Evolutionary conservation across 176 grass and related monocot genomes (phyloP).

Genomic region (Carex myosuroides): DNA sequence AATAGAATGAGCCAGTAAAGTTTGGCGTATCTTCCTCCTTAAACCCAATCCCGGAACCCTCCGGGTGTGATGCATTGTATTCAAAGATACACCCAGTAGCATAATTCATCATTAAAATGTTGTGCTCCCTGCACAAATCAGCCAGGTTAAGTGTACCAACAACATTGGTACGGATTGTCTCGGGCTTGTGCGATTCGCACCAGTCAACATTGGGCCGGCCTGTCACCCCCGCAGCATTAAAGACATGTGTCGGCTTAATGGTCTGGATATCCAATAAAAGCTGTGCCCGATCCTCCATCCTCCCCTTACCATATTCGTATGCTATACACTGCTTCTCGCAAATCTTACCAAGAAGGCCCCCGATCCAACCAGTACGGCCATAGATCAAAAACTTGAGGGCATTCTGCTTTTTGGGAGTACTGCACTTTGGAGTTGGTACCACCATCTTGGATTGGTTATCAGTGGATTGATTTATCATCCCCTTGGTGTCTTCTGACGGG

Average conservation of each 20-base stretch:
- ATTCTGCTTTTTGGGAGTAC: constrained; percentile 20
- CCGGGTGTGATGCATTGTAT: constrained; percentile 51
- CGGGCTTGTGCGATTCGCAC: constrained; percentile 72
- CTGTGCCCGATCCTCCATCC: constrained; percentile 47
- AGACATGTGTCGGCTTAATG: constrained; percentile 76
- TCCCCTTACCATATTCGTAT: constrained; percentile 67
- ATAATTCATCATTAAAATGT: constrained; percentile 72
- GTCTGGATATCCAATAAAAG: constrained; percentile 53
- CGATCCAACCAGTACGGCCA: constrained; percentile 74
- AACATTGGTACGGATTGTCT: constrained; percentile 72
- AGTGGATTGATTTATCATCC: constrained; percentile 40
- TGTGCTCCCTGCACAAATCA: constrained; percentile 60
- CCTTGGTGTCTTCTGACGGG: constrained; percentile 53
- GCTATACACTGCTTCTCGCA: constrained; percentile 73
- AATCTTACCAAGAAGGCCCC: constrained; percentile 79
- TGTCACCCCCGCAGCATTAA: constrained; percentile 77
- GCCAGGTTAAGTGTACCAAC: constrained; percentile 59
- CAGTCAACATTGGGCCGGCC: constrained; percentile 88
- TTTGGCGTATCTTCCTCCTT: constrained; percentile 80
- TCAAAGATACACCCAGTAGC: constrained; percentile 84
- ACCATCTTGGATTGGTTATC: constrained; percentile 45
- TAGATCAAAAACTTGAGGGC: constrained; percentile 63
- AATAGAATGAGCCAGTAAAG: constrained; percentile 68
- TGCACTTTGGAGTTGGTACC: constrained; percentile 30
- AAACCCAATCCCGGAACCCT: constrained; percentile 67